phyloP scores from a whole-genome alignment of 2,329 filamentous ascomycete species.

The Pyrenophora seminiperda region DNA sequence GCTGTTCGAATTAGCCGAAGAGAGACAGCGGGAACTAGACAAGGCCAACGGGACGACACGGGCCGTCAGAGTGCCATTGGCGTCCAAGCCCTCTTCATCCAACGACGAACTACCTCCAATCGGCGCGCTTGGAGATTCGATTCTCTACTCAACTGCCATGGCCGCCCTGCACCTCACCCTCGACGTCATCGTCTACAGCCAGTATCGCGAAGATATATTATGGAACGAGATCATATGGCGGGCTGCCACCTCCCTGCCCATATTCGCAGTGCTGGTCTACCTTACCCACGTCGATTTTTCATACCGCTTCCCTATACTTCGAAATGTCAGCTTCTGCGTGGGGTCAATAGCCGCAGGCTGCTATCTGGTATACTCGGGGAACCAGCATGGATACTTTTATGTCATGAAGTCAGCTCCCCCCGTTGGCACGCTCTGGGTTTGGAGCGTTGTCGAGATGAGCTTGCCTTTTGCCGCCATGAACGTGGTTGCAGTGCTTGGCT shows the following conservation, averaged over 20 bases:
- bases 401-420: constrained; percentile 93
- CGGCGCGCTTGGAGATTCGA: constrained; percentile 54
- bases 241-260: constrained; percentile 53
- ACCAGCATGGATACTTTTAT: constrained; percentile 78
- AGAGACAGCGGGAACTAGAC: constrained; percentile 56
- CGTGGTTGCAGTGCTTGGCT: constrained; percentile 56
- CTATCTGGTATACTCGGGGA: constrained; percentile 82
- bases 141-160: constrained; percentile 62
- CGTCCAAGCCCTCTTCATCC: constrained; percentile 19
- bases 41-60: constrained; percentile 53
- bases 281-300: constrained; percentile 50
- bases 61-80: constrained; percentile 43
- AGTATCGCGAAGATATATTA: constrained; percentile 71
- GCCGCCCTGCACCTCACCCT: constrained; percentile 77
- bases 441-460: constrained; percentile 86
- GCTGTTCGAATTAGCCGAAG: constrained; percentile 72
- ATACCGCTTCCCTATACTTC: constrained; percentile 51
- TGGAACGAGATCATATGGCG: constrained; percentile 63
- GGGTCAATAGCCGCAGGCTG: constrained; percentile 69
- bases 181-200: constrained; percentile 77
- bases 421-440: constrained; percentile 88
- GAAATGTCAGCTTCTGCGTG: constrained; percentile 65
- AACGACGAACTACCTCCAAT: constrained; percentile 48
- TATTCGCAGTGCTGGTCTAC: constrained; percentile 54
- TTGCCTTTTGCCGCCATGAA: constrained; percentile 67